These are phyloP conservation scores for Geranium incanum DNA, from an alignment of 441 rosid species.

Conservation along the genomic window DNA sequence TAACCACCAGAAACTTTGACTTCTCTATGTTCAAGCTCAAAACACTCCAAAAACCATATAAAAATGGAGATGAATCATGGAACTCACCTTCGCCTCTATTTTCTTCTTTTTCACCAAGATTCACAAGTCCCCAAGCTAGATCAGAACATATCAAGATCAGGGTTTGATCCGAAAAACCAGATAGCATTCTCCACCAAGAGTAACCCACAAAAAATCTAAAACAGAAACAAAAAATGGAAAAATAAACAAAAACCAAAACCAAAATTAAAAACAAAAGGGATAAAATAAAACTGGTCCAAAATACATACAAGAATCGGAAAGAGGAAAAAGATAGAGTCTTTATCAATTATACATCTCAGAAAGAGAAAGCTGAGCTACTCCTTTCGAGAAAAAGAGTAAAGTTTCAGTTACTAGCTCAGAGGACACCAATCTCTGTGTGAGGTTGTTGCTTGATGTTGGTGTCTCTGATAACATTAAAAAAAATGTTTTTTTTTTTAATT, in stretches of 20 bases:
- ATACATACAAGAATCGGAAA: background rate
- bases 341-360: constrained; percentile 14
- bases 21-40: constrained; percentile 11
- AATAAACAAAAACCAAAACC: background rate
- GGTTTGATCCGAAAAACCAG: constrained; percentile 35
- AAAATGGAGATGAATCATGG: background rate
- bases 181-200: constrained; percentile 20
- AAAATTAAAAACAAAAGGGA: background rate
- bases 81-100: constrained; percentile 17
- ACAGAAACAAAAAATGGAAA: background rate
- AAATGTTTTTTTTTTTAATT: background rate
- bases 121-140: constrained; percentile 21
- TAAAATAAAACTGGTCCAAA: background rate
- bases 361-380: constrained; percentile 22
- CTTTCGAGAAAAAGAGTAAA: constrained; percentile 14
- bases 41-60: background rate
- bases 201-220: constrained; percentile 18
- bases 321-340: background rate
- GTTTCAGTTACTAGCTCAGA: constrained; percentile 4
- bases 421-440: constrained; percentile 21
- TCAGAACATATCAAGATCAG: constrained; percentile 38
- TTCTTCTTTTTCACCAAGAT: constrained; percentile 21
- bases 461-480: constrained; percentile 2
- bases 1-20: constrained; percentile 18
- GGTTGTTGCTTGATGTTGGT: constrained; percentile 15